These are phyloP conservation scores for Erodium chrysanthum DNA, from an alignment of 441 rosid genomes.

Conservation along the genomic window DNA sequence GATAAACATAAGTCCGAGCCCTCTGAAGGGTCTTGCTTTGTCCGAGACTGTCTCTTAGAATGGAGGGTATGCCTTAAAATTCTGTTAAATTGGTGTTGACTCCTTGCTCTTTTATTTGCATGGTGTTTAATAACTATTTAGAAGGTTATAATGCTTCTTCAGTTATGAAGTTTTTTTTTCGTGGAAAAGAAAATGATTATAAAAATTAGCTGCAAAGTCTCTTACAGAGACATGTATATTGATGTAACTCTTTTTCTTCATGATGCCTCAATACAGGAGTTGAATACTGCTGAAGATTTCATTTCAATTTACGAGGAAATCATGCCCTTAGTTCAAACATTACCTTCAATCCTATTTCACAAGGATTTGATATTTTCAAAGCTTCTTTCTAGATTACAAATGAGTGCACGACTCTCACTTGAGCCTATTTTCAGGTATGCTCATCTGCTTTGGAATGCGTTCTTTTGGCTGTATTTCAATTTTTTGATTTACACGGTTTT, in stretches of 20 bases:
- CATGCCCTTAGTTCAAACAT: slow-evolving; percentile 58
- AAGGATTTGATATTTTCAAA: slow-evolving; percentile 58
- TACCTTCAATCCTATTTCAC: slow-evolving; percentile 57
- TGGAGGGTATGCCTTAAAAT: slow-evolving; percentile 60
- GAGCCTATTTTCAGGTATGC: slow-evolving; percentile 80
- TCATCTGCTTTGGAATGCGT: slow-evolving; percentile 8
- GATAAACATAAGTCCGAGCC: slow-evolving; percentile 61
- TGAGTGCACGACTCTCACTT: slow-evolving; percentile 75
- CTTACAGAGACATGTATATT: not conserved
- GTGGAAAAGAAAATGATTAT: not conserved
- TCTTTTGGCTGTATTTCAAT: not conserved
- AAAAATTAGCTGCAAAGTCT: not conserved
- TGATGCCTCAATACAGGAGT: slow-evolving; percentile 43
- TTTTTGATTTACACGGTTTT: not conserved
- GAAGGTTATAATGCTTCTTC: not conserved
- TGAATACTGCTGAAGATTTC: slow-evolving; percentile 88
- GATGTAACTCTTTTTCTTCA: slow-evolving; percentile 9
- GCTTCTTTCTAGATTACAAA: slow-evolving; percentile 61
- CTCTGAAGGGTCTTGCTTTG: slow-evolving; percentile 66
- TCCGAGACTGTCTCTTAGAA: slow-evolving; percentile 69
- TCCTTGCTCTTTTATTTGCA: no score
- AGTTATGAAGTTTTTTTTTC: no score
- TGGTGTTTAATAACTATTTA: not conserved
- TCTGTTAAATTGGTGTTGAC: not conserved
- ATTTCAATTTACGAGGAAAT: slow-evolving; percentile 70